Conservation (phyloP, 495 filamentous ascomycete genomes). For the Neurospora tetraspora region DNA sequence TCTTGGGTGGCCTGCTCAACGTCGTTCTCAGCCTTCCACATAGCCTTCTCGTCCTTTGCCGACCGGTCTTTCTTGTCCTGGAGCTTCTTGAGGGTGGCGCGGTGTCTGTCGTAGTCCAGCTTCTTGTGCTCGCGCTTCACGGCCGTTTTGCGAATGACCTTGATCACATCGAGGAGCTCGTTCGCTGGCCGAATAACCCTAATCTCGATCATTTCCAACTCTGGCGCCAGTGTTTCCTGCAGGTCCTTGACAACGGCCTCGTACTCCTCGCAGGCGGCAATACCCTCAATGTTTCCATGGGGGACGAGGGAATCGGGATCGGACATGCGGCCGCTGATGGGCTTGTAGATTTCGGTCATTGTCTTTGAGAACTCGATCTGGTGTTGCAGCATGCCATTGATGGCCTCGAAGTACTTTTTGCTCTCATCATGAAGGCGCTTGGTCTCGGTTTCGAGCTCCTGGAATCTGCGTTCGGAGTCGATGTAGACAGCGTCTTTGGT, state of each 20-base stretch:
- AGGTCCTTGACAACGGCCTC: conserved; percentile 84
- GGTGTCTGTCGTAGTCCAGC: conserved; percentile 86
- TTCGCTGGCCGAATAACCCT: conserved; percentile 89
- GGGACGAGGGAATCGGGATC: conserved; percentile 74
- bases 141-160: conserved; percentile 80
- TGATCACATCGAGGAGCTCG: conserved; percentile 89
- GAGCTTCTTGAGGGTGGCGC: conserved; percentile 76
- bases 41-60: conserved; percentile 91
- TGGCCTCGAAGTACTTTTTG: conserved; percentile 91
- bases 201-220: conserved; percentile 95
- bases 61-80: conserved; percentile 96
- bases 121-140: conserved; percentile 95
- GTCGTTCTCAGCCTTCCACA: conserved; percentile 92
- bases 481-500: conserved; percentile 91
- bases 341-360: conserved; percentile 93
- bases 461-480: conserved; percentile 88
- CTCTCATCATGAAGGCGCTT: conserved; percentile 94
- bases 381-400: conserved; percentile 95
- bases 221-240: conserved; percentile 76
- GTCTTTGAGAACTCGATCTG: conserved; percentile 98
- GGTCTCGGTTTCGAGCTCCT: conserved; percentile 90
- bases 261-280: conserved; percentile 93
- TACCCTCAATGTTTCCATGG: conserved; percentile 89
- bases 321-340: conserved; percentile 90
- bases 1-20: conserved; percentile 89